Conservation (phyloP, 768 basidiomycete species). For the Gymnopilus dilepis region DNA sequence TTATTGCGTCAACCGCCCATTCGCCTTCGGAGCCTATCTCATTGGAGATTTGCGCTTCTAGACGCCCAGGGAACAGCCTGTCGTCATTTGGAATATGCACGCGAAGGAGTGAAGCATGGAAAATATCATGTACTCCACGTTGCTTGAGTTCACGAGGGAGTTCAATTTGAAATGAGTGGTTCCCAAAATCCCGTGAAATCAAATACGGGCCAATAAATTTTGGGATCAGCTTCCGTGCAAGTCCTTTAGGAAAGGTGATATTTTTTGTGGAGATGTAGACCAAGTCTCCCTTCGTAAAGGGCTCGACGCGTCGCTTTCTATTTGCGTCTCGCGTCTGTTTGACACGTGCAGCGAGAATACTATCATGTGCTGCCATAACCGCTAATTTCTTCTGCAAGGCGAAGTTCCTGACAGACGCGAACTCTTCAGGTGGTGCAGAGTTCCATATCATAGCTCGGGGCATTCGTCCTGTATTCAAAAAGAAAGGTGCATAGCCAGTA, state of each 20-base stretch:
- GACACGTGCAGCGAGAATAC: background rate
- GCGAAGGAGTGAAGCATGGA: background rate
- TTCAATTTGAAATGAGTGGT: background rate
- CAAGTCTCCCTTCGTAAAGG: background rate
- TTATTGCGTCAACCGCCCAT: conserved; percentile 33
- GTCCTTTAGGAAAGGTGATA: background rate
- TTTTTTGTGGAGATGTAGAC: background rate
- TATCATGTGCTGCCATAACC: background rate
- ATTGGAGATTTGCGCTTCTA: conserved; percentile 19
- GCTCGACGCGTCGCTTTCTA: background rate
- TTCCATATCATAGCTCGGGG: background rate
- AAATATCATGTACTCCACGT: background rate
- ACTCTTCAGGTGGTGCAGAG: background rate
- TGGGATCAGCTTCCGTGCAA: background rate
- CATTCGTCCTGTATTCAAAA: background rate
- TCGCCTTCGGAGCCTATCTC: conserved; percentile 22
- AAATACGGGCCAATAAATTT: background rate
- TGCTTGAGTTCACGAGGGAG: background rate
- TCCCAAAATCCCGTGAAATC: background rate
- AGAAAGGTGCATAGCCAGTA: no score
- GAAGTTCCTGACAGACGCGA: background rate
- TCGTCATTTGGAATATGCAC: background rate
- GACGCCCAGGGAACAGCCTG: background rate
- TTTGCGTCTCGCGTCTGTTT: background rate
- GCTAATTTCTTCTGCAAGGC: background rate